Percentiles rank a stretch among this genome's conserved stretches.
Evolutionary conservation across 2,329 filamentous ascomycete species (phyloP).

Genomic region (Cladosporium phlei): DNA sequence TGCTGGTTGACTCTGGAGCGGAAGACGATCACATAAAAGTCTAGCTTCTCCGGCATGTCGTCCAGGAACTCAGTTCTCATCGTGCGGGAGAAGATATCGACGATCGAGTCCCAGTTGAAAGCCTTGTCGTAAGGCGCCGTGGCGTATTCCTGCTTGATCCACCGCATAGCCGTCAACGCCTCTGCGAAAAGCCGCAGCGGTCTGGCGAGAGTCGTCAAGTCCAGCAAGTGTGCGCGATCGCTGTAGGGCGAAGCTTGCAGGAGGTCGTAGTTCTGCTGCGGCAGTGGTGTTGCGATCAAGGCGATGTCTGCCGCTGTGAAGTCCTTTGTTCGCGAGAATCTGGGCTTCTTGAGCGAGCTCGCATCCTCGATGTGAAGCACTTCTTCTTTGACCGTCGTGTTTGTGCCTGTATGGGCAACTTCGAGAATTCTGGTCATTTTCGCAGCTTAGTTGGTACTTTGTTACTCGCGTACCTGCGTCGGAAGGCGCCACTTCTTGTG

Average conservation of each 20-base stretch:
- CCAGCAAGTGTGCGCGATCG: slow-evolving; percentile 64
- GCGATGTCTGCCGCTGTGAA: slow-evolving; percentile 1
- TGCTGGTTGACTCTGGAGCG: slow-evolving; percentile 65
- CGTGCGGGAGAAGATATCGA: slow-evolving; percentile 48
- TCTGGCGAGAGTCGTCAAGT: slow-evolving; percentile 61
- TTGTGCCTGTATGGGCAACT: not conserved
- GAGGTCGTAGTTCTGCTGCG: slow-evolving; percentile 25
- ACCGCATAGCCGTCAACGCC: slow-evolving; percentile 61
- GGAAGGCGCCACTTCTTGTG: no score
- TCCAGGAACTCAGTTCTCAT: slow-evolving; percentile 1
- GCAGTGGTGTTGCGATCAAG: not conserved
- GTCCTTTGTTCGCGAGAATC: slow-evolving; percentile 5
- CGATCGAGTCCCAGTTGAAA: slow-evolving; percentile 70
- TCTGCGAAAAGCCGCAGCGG: slow-evolving; percentile 66
- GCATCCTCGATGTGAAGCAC: not conserved
- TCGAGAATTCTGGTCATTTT: not conserved
- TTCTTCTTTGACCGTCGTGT: not conserved
- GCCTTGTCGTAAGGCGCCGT: slow-evolving; percentile 66
- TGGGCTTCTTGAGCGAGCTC: not conserved
- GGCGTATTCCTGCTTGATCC: slow-evolving; percentile 66
- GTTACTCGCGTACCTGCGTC: slow-evolving; percentile 4
- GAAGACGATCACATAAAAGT: slow-evolving; percentile 82
- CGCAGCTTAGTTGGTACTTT: not conserved
- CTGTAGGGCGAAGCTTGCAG: slow-evolving; percentile 74
- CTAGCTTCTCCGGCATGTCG: not conserved